Base-by-base conservation (phyloP, 768 basidiomycete genomes). In the Holtermanniella nyarrowii region DNA sequence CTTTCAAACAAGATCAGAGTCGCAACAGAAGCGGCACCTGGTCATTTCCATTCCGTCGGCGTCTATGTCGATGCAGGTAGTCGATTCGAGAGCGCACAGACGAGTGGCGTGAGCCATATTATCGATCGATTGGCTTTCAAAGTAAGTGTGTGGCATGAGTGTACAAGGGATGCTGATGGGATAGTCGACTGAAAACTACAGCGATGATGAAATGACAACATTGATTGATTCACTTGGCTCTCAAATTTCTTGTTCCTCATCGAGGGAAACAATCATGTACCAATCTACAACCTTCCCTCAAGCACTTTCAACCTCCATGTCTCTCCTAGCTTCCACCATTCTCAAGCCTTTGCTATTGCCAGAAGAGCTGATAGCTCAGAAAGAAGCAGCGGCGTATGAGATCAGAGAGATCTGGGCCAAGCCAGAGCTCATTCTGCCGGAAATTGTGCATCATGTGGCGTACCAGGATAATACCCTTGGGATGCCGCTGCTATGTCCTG, bases 121-220 rank as follows among this genome's bases (percentile, higher is more conserved):
- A 69, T 96, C 26, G 91, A 97, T 63, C 78, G 90, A 63, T 82
- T 97, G 81, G 93, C 93, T 1, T 97, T 93, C 78, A 96, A 96
- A 80, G 91, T 91, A 54, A 37, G 71, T 65, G 3, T 48, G 20
- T 3, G 4, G 12, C 22, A 22, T 7, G 39, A 3, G 26, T 13
- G 3, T 14, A 23, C 27, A 37, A 7, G 40, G 5, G 20, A 5
- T 4, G 13, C 42, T 50, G 20, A 26, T 23, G 24, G 21, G 21
- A 16, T 58, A 96, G 93, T 82, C 81, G 52, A 93, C 90, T 25
- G 70, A 72, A 16, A 78, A 78, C 22, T 80, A 85, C 50, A 78
- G 85, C 1, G 81, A 81, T 46, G 81, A 80, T 20, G 78, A 85
- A 57, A 91, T 96, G 84, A 79, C 83, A 3, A 74, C 75, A 2